Evolutionary conservation across 495 filamentous ascomycete species (phyloP), one percentile per base, ranked within the genome.

Genomic region (Pyrenopolyporus hunteri): DNA sequence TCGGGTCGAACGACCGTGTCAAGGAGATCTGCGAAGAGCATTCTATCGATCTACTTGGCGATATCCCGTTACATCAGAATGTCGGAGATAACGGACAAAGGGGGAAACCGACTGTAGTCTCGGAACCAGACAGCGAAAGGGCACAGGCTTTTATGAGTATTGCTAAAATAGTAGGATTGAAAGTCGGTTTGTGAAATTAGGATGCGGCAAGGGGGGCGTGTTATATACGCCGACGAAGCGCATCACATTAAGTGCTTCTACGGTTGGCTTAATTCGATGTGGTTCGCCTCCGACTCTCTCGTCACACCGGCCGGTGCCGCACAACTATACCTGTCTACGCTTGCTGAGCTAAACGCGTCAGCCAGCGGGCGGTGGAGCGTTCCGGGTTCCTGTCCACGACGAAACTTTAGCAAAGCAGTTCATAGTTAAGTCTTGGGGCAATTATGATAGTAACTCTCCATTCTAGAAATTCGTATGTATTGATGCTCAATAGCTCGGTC

Each of bases 11-110:
- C 8, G 81, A 83, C 35, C 77, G 76, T 2, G 79, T 81, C 19
- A 74, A 76, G 19, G 55, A 54, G 19, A 64, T 79, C 26, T 80
- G 78, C 37, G 23, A 76, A 52, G 80, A 90, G 45, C 72, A 89
- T 11, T 85, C 80, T 1, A 83, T 97, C 20, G 82, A 89, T 22
- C 81, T 97, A 50, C 74, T 98, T 4, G 94, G 91, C 1, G 91
- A 97, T 76, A 86, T 99, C 35, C 93, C 94, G 19, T 83, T 99
- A 32, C 88, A 98, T 77, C 85, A 88, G 14, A 81, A 77, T 39
- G 93, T 98, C 8, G 96, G 91, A 50, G 87, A 89, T 63, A 92
- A 98, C 79, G 92, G 90, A 6, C 92, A 97, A 75, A 76, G 83
- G 13, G 94, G 94, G 2, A 90, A 87, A 76, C 94, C 94, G 16